These are phyloP conservation scores for Aspergillus clavatus DNA, from an alignment of 2,329 filamentous ascomycete species.

Conservation along the genomic window DNA sequence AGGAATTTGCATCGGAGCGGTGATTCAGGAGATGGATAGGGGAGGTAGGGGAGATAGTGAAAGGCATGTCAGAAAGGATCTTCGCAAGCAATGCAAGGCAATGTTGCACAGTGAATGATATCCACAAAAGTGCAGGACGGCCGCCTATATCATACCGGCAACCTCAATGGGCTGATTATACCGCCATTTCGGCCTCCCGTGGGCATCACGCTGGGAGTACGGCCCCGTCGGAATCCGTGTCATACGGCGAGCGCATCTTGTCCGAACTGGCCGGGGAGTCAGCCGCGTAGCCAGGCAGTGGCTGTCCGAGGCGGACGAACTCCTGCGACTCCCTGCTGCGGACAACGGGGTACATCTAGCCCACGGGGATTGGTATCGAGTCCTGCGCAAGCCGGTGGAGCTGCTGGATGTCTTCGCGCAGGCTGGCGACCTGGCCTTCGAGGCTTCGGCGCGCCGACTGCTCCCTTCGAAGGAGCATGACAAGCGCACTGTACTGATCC, in stretches of 20 bases:
- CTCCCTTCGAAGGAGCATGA: constrained; percentile 44
- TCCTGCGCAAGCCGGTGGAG: constrained; percentile 32
- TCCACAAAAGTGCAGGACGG: background rate
- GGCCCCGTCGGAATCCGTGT: constrained; percentile 26
- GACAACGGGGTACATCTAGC: constrained; percentile 33
- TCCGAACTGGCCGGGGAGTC: constrained; percentile 14
- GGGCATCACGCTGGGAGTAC: constrained; percentile 19
- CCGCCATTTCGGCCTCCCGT: constrained; percentile 25
- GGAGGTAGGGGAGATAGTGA: no score
- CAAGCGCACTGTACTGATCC: constrained; percentile 45
- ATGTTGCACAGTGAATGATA: background rate
- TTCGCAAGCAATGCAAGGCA: no score
- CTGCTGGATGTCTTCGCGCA: constrained; percentile 40
- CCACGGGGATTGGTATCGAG: constrained; percentile 27
- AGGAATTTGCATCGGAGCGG: no score
- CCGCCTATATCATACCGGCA: constrained; percentile 27
- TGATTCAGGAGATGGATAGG: no score
- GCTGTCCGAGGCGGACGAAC: constrained; percentile 25
- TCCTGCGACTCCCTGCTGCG: constrained; percentile 29
- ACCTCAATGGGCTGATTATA: constrained; percentile 21
- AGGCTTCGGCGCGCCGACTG: constrained; percentile 43
- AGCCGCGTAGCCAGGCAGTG: constrained; percentile 16
- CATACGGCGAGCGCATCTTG: constrained; percentile 14
- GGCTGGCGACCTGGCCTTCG: constrained; percentile 39
- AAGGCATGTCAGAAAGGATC: no score